These are phyloP conservation scores for Phytophthora vignae DNA, from an alignment of 352 stramenopile genomes.

Conservation along the genomic window DNA sequence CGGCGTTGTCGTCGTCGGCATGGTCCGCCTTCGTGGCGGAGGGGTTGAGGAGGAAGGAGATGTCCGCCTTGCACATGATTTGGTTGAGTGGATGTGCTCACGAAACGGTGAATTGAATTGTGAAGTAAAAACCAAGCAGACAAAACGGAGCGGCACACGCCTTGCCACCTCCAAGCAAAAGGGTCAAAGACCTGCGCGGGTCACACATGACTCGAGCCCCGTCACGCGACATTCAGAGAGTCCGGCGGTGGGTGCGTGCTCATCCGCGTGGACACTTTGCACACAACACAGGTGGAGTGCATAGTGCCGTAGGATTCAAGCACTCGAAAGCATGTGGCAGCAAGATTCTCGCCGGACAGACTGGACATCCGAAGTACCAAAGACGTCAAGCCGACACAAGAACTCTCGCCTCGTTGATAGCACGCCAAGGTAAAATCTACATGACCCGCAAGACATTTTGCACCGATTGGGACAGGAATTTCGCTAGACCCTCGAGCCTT, in stretches of 20 bases:
- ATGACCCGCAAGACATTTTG: slow-evolving; percentile 19
- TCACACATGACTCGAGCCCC: slow-evolving; percentile 1
- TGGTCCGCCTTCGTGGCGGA: slow-evolving; percentile 7
- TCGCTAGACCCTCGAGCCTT: background rate
- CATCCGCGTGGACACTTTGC: slow-evolving; percentile 8
- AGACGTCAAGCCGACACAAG: background rate
- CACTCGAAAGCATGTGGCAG: background rate
- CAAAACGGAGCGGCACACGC: background rate
- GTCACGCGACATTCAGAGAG: slow-evolving; percentile 18
- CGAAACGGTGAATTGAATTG: slow-evolving; percentile 29
- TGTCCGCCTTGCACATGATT: slow-evolving; percentile 52
- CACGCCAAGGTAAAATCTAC: background rate
- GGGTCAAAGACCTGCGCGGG: slow-evolving; percentile 22
- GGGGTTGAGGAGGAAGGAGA: slow-evolving; percentile 57
- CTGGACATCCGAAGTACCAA: background rate
- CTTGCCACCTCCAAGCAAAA: slow-evolving; percentile 7
- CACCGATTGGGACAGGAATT: background rate
- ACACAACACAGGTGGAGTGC: slow-evolving; percentile 9
- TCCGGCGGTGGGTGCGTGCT: slow-evolving; percentile 22
- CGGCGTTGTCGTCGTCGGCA: slow-evolving; percentile 2
- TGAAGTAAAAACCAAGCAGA: slow-evolving; percentile 31
- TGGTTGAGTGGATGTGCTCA: slow-evolving; percentile 16
- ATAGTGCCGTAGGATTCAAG: slow-evolving; percentile 15
- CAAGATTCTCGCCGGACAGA: background rate
- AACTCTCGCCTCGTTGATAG: background rate